Evolutionary conservation across 257 asterid species (phyloP), one percentile per base, ranked within the genome.

Genomic region (Solanum chiquidenum): DNA sequence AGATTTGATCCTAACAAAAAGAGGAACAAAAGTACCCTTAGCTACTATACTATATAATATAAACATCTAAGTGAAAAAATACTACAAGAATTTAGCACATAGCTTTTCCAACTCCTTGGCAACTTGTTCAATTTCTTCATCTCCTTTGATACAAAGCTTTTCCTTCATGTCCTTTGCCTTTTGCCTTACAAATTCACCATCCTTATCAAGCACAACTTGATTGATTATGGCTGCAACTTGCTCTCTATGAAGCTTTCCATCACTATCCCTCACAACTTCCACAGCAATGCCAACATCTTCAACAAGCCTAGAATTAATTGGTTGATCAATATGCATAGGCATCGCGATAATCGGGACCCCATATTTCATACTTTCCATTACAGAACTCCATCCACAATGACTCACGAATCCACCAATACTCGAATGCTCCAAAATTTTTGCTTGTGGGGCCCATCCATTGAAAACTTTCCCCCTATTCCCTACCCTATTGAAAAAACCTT

Each of bases 381-480:
- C 40, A 44, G 84, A 79, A 79, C 84, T 79, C 84, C 84, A 79
- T 27, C 84, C 84, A 25, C 84, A 79, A 42, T 79, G 84, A 79
- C 84, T 79, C 64, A 79, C 25, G 0, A 79, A 79, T 42, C 84
- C 84, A 1, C 84, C 84, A 0, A 79, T n/a, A 79, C 84, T 79
- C 2, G 38, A 25, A 79, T 79, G 84, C 5, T 79, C 38, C 38
- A 79, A 27, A 23, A 79, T 25, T 79, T 79, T 42, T 79, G 84
- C 64, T 27, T 79, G 84, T 25, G 84, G 84, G 1, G 84, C 84
- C 64, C 84, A 79, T 42, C 64, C 84, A 14, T 79, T 10, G 14
- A 79, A 79, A 79, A 72, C 79, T 72, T 72, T 72, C 0, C 79
- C 79, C 42, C 79, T 72, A 18, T 72, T 72, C 25, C 79, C 79